A percentile compares a stretch with the other conserved stretches of the same genome.
phyloP scores from a whole-genome alignment of 1,139 yeast genomes.

The Pichia sp. region DNA sequence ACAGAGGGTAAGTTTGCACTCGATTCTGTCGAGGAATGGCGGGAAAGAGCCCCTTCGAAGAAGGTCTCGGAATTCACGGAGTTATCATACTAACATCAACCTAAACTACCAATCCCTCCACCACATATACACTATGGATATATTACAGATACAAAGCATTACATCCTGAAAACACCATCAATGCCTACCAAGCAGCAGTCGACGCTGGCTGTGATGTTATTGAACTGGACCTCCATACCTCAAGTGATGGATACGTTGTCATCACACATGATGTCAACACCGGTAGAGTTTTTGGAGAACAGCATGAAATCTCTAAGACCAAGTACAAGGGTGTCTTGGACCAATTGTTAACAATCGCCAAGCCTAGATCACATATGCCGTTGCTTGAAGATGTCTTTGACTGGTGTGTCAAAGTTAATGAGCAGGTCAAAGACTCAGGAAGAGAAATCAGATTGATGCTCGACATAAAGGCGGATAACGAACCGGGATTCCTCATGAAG shows the following conservation, averaged over 20 bases:
- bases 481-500: slow-evolving; percentile 28
- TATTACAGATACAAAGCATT: slow-evolving; percentile 47
- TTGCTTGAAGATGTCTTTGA: slow-evolving; percentile 57
- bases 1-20: slow-evolving; percentile 29
- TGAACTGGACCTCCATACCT: slow-evolving; percentile 84
- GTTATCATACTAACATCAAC: neutral
- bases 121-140: no score
- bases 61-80: neutral
- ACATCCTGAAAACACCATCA: slow-evolving; percentile 77
- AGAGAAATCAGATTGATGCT: slow-evolving; percentile 56
- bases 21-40: no score
- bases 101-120: neutral
- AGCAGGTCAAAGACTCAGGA: slow-evolving; percentile 19
- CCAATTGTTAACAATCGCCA: slow-evolving; percentile 48
- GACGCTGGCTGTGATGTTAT: slow-evolving; percentile 68
- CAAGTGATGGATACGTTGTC: slow-evolving; percentile 70
- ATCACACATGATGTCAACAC: slow-evolving; percentile 73
- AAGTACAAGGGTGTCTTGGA: slow-evolving; percentile 45
- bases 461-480: slow-evolving; percentile 77
- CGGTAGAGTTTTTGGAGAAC: slow-evolving; percentile 57
- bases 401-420: slow-evolving; percentile 50
- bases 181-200: slow-evolving; percentile 70
- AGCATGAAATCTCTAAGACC: slow-evolving; percentile 41
- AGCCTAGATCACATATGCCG: slow-evolving; percentile 57
- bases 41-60: neutral